These are phyloP conservation scores for Pichia ethanolica DNA, from an alignment of 805 yeast species.

Conservation along the genomic window DNA sequence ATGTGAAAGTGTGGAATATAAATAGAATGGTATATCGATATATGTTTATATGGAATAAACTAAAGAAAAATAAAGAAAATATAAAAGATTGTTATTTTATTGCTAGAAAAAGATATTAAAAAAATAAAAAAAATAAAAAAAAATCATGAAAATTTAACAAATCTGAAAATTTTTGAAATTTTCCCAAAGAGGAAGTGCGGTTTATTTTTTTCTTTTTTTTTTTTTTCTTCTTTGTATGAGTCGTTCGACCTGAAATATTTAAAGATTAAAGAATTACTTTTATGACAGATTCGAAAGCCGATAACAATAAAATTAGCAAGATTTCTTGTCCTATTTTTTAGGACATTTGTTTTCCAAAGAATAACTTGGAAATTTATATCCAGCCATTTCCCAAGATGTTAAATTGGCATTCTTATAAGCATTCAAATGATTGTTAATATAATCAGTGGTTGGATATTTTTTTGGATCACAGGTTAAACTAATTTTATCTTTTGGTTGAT, in stretches of 20 bases:
- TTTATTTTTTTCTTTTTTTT: too few relatives aligned
- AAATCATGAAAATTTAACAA: background rate
- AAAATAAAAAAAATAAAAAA: background rate
- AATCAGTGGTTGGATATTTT: slow-evolving; percentile 78
- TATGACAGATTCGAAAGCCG: background rate
- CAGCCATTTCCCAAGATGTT: slow-evolving; percentile 34
- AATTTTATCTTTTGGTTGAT: slow-evolving; percentile 65
- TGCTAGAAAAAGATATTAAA: too few relatives aligned
- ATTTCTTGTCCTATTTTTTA: background rate
- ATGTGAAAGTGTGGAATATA: too few relatives aligned
- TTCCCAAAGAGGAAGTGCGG: background rate
- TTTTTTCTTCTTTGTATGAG: background rate
- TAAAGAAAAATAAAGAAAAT: background rate
- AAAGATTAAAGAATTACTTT: too few relatives aligned
- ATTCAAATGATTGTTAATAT: slow-evolving; percentile 55
- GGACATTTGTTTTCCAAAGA: slow-evolving; percentile 3
- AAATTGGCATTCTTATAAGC: slow-evolving; percentile 31
- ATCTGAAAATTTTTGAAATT: background rate
- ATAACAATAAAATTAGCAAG: background rate
- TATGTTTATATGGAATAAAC: background rate
- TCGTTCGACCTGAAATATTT: background rate
- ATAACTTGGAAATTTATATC: slow-evolving; percentile 29
- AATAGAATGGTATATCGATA: background rate
- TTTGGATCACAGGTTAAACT: slow-evolving; percentile 79
- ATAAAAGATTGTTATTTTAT: too few relatives aligned